Percentiles rank a stretch among this genome's conserved stretches.
phyloP scores from a whole-genome alignment of 2,329 filamentous ascomycete genomes.

The Ophiostoma sp. region DNA sequence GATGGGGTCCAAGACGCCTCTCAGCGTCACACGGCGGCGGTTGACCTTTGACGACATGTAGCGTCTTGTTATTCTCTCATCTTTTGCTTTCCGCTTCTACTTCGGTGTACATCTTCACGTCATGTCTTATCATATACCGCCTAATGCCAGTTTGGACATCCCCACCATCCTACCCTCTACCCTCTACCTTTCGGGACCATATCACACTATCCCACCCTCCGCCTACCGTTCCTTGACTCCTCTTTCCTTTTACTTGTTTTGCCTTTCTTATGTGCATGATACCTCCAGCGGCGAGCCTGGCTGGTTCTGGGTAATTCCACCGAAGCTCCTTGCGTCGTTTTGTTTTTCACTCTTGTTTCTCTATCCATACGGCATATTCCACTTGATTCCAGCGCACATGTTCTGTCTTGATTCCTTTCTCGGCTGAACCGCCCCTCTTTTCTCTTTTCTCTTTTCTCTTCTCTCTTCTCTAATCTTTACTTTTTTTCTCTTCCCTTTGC shows the following conservation, averaged over 20 bases:
- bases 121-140: conserved; percentile 6
- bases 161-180: background rate
- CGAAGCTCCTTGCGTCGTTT: conserved; percentile 17
- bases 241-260: background rate
- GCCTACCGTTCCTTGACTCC: background rate
- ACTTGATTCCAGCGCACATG: background rate
- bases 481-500: conserved; percentile 13
- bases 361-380: background rate
- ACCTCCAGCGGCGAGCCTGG: conserved; percentile 25
- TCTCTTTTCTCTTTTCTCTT: conserved; percentile 7
- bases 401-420: background rate
- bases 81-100: background rate
- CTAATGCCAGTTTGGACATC: conserved; percentile 26
- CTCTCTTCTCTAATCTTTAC: background rate
- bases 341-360: conserved; percentile 3
- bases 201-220: background rate
- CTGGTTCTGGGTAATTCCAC: conserved; percentile 26
- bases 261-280: conserved; percentile 23
- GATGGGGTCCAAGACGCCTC: conserved; percentile 44
- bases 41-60: conserved; percentile 69
- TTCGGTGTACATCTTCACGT: conserved; percentile 10
- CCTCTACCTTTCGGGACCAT: background rate
- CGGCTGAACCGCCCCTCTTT: background rate
- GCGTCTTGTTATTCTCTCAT: background rate
- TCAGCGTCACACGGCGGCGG: conserved; percentile 64